Base-by-base conservation (phyloP, 345 rosid genomes). In the Salix arbutifolia region DNA sequence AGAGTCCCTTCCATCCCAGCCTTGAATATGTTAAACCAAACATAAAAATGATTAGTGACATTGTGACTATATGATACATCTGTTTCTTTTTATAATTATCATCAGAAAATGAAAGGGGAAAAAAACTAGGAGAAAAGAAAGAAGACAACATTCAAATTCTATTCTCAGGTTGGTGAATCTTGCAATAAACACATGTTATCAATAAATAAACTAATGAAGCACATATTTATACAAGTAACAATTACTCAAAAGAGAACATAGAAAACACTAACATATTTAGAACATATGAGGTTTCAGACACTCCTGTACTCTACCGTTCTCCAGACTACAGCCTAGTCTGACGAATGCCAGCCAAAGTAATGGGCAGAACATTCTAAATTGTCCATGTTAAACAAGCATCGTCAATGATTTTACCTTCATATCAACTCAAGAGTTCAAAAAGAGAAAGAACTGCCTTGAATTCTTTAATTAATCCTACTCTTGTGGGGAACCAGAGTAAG, bases 1-100 rank as follows among this genome's bases (percentile, higher is more conserved):
- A 64, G 91, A 85, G 74, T 92, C 91, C 80, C 79, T 84, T 79
- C 93, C 92, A 86, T 91, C 96, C 82, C 70, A 91, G 84, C 93
- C 97, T 93, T 56, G 14, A 48, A 83, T 67, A 83, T 38, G 83
- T 71, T 71, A 78, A 10, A 78, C 7, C 60, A 14, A 11, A 46
- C 17, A 18, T 30, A 33, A 44, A 23, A 23, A 70, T 68, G 62
- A 71, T 40, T n/a, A n/a, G 62, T n/a, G 25, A n/a, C 23, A 58
- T 23, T 58, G 62, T n/a, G 25, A 58, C 23, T 9, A 1, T 58
- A n/a, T n/a, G 26, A 30, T 35, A 28, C 28, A 69, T 70, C 16
- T 65, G 12, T 64, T 38, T 6, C 65, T 30, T 21, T 52, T 30
- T 42, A 12, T 42, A 30, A 40, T 50, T 73, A 46, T 38, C 3